A percentile compares a stretch with the other conserved stretches of the same genome.
phyloP scores from a whole-genome alignment of 352 stramenopile genomes.

The Globisporangium orthogonon region DNA sequence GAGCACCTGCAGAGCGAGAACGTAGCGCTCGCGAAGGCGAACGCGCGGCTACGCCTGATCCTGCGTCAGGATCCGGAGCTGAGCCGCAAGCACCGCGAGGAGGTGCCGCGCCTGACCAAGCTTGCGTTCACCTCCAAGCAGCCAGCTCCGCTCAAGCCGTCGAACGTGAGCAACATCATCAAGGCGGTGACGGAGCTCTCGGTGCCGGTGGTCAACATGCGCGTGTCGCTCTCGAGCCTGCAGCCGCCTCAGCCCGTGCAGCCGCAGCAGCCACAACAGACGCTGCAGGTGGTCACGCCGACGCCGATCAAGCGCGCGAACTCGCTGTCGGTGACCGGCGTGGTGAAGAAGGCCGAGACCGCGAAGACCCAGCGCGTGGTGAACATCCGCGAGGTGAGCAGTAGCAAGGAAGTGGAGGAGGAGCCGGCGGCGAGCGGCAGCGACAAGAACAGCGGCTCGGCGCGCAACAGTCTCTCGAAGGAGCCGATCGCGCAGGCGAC shows the following conservation, averaged over 20 bases:
- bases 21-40: conserved; percentile 77
- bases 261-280: conserved; percentile 11
- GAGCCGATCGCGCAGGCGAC: conserved; percentile 11
- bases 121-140: conserved; percentile 68
- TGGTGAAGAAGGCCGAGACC: conserved; percentile 45
- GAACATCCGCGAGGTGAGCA: conserved; percentile 61
- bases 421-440: conserved; percentile 6
- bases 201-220: conserved; percentile 28
- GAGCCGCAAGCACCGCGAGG: conserved; percentile 79
- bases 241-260: conserved; percentile 32
- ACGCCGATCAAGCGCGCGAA: conserved; percentile 61
- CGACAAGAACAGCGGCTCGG: conserved; percentile 11
- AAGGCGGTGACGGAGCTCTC: conserved; percentile 38
- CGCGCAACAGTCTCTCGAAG: conserved; percentile 15
- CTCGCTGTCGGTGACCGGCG: conserved; percentile 22
- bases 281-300: conserved; percentile 14
- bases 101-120: conserved; percentile 81
- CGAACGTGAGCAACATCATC: conserved; percentile 29
- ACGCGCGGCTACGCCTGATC: conserved; percentile 77
- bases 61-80: conserved; percentile 79
- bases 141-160: conserved; percentile 31
- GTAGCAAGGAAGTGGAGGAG: conserved; percentile 15
- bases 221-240: conserved; percentile 43
- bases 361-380: conserved; percentile 67
- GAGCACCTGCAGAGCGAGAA: conserved; percentile 80